A percentile compares a stretch with the other conserved stretches of the same genome.
phyloP scores from a whole-genome alignment of 2,329 filamentous ascomycete genomes.

The Teratosphaeria epicoccoides region DNA sequence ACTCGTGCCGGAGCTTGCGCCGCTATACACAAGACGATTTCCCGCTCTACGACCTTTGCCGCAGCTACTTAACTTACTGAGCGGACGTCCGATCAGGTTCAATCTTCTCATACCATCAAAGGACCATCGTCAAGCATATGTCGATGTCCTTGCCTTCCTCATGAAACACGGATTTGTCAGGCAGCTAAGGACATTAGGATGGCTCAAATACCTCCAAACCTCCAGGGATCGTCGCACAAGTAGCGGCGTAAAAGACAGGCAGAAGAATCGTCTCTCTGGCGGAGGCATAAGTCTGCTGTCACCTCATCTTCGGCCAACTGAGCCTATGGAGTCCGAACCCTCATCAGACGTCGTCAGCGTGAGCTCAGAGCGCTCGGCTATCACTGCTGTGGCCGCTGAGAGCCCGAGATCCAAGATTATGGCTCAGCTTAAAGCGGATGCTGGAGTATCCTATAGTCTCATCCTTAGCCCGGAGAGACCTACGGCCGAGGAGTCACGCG shows the following conservation, averaged over 20 bases:
- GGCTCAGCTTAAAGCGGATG: background rate
- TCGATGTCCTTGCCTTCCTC: constrained; percentile 87
- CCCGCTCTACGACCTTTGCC: constrained; percentile 72
- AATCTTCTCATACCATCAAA: constrained; percentile 76
- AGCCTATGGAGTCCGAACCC: constrained; percentile 5
- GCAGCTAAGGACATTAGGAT: constrained; percentile 82
- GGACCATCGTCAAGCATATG: constrained; percentile 75
- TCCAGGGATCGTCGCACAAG: background rate
- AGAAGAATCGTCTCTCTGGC: background rate
- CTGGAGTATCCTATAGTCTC: constrained; percentile 1
- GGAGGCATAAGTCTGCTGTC: constrained; percentile 13
- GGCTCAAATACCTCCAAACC: constrained; percentile 41
- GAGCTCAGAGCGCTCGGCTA: constrained; percentile 17
- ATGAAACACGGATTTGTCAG: constrained; percentile 89
- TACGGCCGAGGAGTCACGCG: constrained; percentile 7
- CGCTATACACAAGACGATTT: constrained; percentile 66
- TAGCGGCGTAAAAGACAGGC: background rate
- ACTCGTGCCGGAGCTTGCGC: constrained; percentile 56
- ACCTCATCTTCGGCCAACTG: constrained; percentile 13
- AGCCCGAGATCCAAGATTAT: background rate
- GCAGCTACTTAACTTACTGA: constrained; percentile 78
- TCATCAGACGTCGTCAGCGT: constrained; percentile 18
- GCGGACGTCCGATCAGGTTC: constrained; percentile 70
- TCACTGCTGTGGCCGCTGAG: constrained; percentile 5
- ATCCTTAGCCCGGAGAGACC: constrained; percentile 15